Base-by-base conservation (phyloP, 2,329 filamentous ascomycete genomes). In the Fusarium scirpi region DNA sequence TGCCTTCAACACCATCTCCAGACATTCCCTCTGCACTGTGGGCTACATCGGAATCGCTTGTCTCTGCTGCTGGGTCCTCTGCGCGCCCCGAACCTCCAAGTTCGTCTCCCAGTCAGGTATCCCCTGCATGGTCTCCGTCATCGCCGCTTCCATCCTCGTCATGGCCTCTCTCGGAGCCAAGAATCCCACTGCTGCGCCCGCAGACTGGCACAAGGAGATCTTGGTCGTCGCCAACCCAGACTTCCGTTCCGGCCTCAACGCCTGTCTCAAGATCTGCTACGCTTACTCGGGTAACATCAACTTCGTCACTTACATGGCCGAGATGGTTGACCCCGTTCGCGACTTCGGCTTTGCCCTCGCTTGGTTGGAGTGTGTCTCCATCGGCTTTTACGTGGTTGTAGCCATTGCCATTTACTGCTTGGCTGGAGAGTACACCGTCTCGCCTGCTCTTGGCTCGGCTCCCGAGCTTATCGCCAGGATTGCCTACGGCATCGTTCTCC, bases 1-100 rank as follows among this genome's bases (percentile, higher is more conserved):
- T 73, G 91, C 90, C 74, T 84, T 92, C 72, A 92, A 92, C 81
- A 91, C 89, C 52, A 89, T 92, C 77, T 87, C 85, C 13, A 82
- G 83, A 58, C 86, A 90, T 76, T 82, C 83, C 8, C 73, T 89
- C 10, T 93, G 91, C 81, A 92, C 90, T 2, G 87, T 92, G 60
- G 86, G 84, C 38, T 93, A 91, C 77, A 86, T 88, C 20, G 85
- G 87, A 20, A 85, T 92, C 58, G 85, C 87, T 8, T 89, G 89
- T 10, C 78, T 90, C 27, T 82, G 89, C 62, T 90, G 87, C 20
- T 92, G 85, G 77, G 65, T 89, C 29, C 89, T 87, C 71, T 92
- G 90, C 8, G 82, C 92, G 32, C 90, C 91, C 1, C 84, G 91
- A 52, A 92, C 90, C 0, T 92, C 92, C 79, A 84, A 78, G 62